phyloP scores from a whole-genome alignment of 345 rosid species.

The Syzygium oleosum region DNA sequence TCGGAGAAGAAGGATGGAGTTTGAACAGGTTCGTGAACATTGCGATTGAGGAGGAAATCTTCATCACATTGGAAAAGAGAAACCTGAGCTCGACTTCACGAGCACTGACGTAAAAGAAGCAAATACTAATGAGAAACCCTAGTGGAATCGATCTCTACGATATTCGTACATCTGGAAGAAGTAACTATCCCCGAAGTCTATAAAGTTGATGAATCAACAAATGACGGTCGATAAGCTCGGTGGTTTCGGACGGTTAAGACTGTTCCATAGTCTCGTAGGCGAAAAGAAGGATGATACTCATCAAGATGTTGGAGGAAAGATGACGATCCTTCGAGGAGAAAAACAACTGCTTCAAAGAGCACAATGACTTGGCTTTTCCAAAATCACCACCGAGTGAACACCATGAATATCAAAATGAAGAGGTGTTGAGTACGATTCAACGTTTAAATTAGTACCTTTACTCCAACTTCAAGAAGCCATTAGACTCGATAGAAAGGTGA shows the following conservation, averaged over 20 bases:
- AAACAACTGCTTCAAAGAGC: not conserved
- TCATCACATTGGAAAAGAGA: not conserved
- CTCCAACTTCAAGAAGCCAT: too few relatives aligned
- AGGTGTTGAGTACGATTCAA: not conserved
- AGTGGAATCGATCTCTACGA: not conserved
- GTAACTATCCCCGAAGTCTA: not conserved
- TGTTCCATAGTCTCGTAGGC: not conserved
- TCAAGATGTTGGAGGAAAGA: not conserved
- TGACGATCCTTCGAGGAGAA: not conserved
- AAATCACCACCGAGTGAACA: not conserved
- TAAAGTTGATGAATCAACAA: too few relatives aligned
- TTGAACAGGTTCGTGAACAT: too few relatives aligned
- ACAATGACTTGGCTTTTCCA: not conserved
- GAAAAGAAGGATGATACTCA: not conserved
- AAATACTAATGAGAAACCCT: not conserved
- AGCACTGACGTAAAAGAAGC: not conserved
- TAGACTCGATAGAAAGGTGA: too few relatives aligned
- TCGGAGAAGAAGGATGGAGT: too few relatives aligned
- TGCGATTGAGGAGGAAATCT: too few relatives aligned
- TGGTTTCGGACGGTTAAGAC: not conserved
- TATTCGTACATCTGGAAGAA: not conserved
- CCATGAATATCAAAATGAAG: not conserved
- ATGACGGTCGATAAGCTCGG: not conserved
- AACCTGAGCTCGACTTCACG: not conserved
- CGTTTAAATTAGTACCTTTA: not conserved